phyloP scores from a whole-genome alignment of 345 rosid genomes.

The Linum tenue region DNA sequence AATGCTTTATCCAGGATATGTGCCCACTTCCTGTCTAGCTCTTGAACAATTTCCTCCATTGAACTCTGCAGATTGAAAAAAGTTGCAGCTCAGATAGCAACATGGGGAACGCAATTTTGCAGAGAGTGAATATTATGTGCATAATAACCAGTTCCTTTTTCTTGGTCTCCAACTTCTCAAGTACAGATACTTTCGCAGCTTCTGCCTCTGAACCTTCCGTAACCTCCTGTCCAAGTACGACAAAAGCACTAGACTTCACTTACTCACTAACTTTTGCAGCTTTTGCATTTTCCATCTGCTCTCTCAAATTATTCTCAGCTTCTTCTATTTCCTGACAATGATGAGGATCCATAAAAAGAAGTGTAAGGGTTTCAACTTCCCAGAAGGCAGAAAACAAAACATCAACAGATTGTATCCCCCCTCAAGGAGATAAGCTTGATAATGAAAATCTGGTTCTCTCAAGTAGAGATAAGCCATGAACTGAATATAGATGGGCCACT shows the following conservation, averaged over 20 bases:
- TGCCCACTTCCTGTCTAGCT: slow-evolving; percentile 66
- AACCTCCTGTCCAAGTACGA: slow-evolving; percentile 18
- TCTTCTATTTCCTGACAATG: slow-evolving; percentile 61
- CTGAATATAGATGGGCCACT: no score
- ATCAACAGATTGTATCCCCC: not conserved
- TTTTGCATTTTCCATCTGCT: slow-evolving; percentile 43
- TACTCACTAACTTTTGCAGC: slow-evolving; percentile 25
- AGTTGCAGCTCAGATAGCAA: slow-evolving; percentile 7
- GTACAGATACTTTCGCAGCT: slow-evolving; percentile 32
- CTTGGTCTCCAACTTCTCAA: slow-evolving; percentile 62
- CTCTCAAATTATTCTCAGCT: slow-evolving; percentile 34
- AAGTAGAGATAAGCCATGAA: no score
- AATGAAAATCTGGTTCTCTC: no score
- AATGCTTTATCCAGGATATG: slow-evolving; percentile 54
- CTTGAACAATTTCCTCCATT: slow-evolving; percentile 57
- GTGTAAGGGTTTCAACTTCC: no score
- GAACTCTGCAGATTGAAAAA: slow-evolving; percentile 44
- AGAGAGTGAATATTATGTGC: slow-evolving; percentile 10
- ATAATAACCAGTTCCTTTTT: slow-evolving; percentile 58
- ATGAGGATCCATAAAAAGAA: no score
- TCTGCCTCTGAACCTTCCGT: slow-evolving; percentile 37
- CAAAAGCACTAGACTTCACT: slow-evolving; percentile 23
- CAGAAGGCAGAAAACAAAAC: no score
- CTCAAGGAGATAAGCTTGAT: not conserved
- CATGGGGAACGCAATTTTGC: not conserved